Evolutionary conservation across 176 grass and related monocot genomes (phyloP).

Genomic region (Pontederia paniculata): DNA sequence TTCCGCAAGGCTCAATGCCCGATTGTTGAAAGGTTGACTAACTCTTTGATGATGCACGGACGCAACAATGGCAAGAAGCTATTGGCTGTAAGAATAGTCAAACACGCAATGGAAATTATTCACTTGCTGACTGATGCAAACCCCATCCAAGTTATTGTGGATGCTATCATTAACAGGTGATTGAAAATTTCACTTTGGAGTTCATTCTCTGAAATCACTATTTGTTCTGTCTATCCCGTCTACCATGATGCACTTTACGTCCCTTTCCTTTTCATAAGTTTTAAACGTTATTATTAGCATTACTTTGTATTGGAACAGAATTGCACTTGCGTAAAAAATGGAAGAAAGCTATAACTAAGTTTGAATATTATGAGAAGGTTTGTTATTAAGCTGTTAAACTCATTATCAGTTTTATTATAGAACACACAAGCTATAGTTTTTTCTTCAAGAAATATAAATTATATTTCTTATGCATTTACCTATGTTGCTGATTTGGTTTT

Average conservation of each 20-base stretch:
- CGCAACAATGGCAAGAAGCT: slow-evolving; percentile 89
- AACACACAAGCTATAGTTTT: no score
- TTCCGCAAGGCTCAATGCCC: slow-evolving; percentile 92
- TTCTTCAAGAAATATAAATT: no score
- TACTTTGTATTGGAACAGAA: no score
- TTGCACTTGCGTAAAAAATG: no score
- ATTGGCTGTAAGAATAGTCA: slow-evolving; percentile 68
- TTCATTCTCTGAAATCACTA: neutral
- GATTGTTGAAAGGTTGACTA: slow-evolving; percentile 76
- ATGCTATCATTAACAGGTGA: slow-evolving; percentile 81
- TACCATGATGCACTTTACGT: neutral
- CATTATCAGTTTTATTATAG: no score
- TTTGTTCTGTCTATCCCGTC: neutral
- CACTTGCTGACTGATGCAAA: slow-evolving; percentile 79
- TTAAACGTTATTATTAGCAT: no score
- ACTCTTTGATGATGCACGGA: slow-evolving; percentile 92
- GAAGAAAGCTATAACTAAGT: no score
- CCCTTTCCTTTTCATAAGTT: neutral
- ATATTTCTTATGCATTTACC: neutral
- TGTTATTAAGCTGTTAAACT: no score
- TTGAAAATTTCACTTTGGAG: neutral
- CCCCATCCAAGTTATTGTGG: slow-evolving; percentile 73
- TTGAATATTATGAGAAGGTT: no score
- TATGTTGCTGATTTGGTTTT: neutral
- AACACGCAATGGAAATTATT: slow-evolving; percentile 85